Evolutionary conservation across 371 early-diverging fungal genomes (phyloP).

Genomic region (Entomophthora muscae): DNA sequence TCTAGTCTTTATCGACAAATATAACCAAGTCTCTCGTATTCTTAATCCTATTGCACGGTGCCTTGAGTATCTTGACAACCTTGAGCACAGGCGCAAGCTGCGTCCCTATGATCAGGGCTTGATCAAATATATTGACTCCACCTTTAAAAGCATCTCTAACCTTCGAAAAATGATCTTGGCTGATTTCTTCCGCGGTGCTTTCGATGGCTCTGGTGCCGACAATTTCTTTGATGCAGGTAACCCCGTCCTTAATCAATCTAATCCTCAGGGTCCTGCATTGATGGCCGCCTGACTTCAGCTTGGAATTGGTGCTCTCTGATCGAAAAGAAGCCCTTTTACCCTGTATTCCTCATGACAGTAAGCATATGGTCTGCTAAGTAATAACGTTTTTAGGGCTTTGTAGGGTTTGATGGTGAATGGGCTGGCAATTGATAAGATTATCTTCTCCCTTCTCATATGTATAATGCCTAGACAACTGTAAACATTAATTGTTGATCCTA

Average conservation of each 20-base stretch:
- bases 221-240: conserved; percentile 79
- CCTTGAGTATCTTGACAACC: conserved; percentile 47
- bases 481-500: too few relatives aligned
- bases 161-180: conserved; percentile 54
- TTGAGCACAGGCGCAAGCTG: conserved; percentile 15
- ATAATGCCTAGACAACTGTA: too few relatives aligned
- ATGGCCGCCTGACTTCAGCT: conserved; percentile 82
- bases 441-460: background rate
- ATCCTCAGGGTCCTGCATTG: conserved; percentile 64
- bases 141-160: conserved; percentile 41
- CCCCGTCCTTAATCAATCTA: background rate
- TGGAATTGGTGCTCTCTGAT: conserved; percentile 92
- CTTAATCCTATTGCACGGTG: conserved; percentile 67
- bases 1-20: conserved; percentile 92
- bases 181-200: conserved; percentile 89
- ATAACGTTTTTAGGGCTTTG: conserved; percentile 34
- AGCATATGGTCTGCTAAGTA: background rate
- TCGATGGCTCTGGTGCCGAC: conserved; percentile 91
- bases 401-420: conserved; percentile 58
- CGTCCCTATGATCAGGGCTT: conserved; percentile 25
- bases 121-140: conserved; percentile 34
- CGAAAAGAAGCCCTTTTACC: conserved; percentile 86
- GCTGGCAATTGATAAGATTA: background rate
- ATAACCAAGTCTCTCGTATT: conserved; percentile 88
- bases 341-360: conserved; percentile 69